Base-by-base conservation (phyloP, 2,329 filamentous ascomycete species). In the Colletotrichum sp. region DNA sequence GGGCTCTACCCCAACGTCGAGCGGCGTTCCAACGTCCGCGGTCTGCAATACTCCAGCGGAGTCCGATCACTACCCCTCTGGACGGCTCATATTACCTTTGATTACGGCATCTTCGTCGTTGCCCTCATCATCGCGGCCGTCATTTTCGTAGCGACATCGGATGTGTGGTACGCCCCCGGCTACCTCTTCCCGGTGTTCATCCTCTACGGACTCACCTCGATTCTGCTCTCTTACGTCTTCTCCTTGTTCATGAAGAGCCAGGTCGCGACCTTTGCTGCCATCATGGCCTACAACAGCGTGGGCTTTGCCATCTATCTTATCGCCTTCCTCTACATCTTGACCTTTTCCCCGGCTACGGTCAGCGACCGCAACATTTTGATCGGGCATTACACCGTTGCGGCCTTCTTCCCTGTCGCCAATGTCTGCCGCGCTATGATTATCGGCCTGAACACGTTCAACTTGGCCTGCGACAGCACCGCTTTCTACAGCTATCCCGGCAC, bases 1-100 rank as follows among this genome's bases (percentile, higher is more conserved):
- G 92, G 94, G 0, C 87, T 98, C 6, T 98, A 98, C 81, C 95
- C 95, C 1, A 98, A 95, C 18, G 88, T 94, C 30, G 96, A 98
- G 84, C 90, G 95, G 30, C 87, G 95, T 10, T 88, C 92, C 66
- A 94, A 96, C 78, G 95, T 98, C 26, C 92, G 96, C 67, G 94
- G 94, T 14, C 87, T 98, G 43, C 94, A 98, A 83, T 98, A 98
- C 84, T 98, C 95, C 68, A 98, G 98, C 81, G 96, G 96, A 64
- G 95, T 98, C 24, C 90, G 95, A 12, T 93, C 95, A 1, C 87
- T 95, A 9, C 95, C 96, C 1, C 87, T 98, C 3, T 98, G 96
- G 96, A 84, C 95, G 4, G 95, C 96, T 3, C 98, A 98, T 81
- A 87, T 94, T 1, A 81, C 88, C 0, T 98, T 98, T 80, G 96